Base-by-base conservation (phyloP, 116 monocot genomes). In the Cymodocea nodosa region DNA sequence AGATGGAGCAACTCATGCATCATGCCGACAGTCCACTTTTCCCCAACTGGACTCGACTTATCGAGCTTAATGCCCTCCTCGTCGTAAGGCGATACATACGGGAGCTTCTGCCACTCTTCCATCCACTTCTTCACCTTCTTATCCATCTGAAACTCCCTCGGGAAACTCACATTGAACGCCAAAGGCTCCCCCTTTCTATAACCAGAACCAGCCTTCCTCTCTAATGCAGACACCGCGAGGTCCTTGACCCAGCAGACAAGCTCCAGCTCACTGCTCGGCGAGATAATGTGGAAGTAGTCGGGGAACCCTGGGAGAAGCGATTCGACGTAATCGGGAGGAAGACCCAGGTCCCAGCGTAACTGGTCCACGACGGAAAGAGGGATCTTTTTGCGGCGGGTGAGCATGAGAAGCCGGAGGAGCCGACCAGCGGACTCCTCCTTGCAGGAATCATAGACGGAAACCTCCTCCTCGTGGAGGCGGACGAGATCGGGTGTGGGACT, bases 391-490 rank as follows among this genome's bases (percentile, higher is more conserved):
- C 51, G 39, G 1, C 81, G 83, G 23, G 70, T 64, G 65, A 99
- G 82, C 99, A 99, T 99, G 67, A 99, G 83, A 59, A 99, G 79
- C 59, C 84, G 75, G 56, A 99, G 84, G 40, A 99, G 81, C 30
- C 99, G 89, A 65, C 86, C 84, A 35, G 89, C 92, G 51, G 80
- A 60, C 5, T 87, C 80, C 55, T 44, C 24, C 22, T 52, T 65
- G 68, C 48, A 65, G 49, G 81, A 60, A 12, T 69, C 64, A 66
- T 74, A 53, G 35, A 77, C 76, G 15, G 51, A 49, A 51, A 50
- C 60, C 72, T 78, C 75, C 16, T 74, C 71, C 19, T 69, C 71
- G 17, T 44, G 68, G 44, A 58, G 68, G 23, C 39, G 22, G 40
- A 56, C 30, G 58, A 58, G 39, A 16, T 36, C 57, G 3, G 56